Evolutionary conservation across 75 land plant species (phyloP), one percentile per base, ranked within the genome.

Genomic region (Cupressus sempervirens): DNA sequence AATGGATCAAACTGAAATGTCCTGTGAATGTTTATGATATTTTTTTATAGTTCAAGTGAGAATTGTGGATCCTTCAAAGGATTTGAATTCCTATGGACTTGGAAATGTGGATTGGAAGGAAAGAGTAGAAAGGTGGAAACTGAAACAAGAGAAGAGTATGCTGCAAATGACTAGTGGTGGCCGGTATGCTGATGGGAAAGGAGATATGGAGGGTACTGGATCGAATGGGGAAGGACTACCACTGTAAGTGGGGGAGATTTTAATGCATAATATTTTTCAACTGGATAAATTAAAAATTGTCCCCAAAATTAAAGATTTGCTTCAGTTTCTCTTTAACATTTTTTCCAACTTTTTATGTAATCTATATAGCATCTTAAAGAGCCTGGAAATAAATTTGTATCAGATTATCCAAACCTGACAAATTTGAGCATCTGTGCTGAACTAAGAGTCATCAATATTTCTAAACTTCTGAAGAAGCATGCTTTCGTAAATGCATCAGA

Each of bases 61-160:
- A 87, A 91, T 88, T 86, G 94, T 93, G 68, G 95, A 95, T 82
- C 95, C 95, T 32, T 88, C 95, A n/a, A 96, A 91, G 89, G 98
- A 96, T 84, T 85, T 93, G 84, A 94, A 93, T 62, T 88, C 96
- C 18, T 96, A 96, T 89, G 98, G 96, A 65, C 90, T 94, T 86
- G 94, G 92, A 48, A 88, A 87, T 88, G 96, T 96, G 82, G 96
- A 96, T 84, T 96, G 98, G 98, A 96, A 96, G 85, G 98, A 96
- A 85, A 90, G 98, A 73, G 92, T 96, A 81, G 96, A 96, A 83
- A 89, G 93, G 72, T 96, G 98, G 98, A 96, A 91, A 80, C 87
- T 91, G 16, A 94, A 92, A 76, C 94, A 96, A 85, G 98, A 96
- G 41, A 92, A 93, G 84, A 88, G 87, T 76, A 82, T 90, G 83